Conservation (phyloP, 805 yeast species). For the Scheffersomyces coipomensis region DNA sequence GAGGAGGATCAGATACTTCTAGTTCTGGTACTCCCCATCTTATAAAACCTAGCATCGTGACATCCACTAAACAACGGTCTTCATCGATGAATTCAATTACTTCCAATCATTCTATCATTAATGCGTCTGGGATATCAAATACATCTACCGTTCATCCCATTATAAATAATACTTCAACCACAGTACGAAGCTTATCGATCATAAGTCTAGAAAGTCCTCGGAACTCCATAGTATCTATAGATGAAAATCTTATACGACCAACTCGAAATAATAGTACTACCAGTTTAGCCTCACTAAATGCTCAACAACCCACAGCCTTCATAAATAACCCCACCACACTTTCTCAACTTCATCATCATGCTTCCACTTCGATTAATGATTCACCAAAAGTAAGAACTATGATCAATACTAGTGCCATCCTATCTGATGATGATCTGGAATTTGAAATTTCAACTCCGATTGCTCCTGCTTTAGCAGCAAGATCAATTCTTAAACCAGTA, state of each 20-base stretch:
- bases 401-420: conserved; percentile 15
- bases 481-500: conserved; percentile 16
- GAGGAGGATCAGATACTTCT: conserved; percentile 62
- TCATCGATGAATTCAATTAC: conserved; percentile 31
- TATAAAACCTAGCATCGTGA: background rate
- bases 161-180: conserved; percentile 10
- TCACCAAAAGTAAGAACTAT: conserved; percentile 1
- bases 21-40: conserved; percentile 54
- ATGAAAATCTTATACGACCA: conserved; percentile 26
- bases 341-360: background rate
- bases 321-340: background rate
- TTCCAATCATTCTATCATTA: conserved; percentile 20
- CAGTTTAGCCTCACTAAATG: conserved; percentile 13
- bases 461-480: conserved; percentile 4
- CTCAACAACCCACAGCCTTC: conserved; percentile 1
- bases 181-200: conserved; percentile 33
- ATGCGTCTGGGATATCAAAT: background rate
- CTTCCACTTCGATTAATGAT: background rate
- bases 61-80: conserved; percentile 23
- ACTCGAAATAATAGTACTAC: conserved; percentile 34
- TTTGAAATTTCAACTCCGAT: conserved; percentile 14
- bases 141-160: background rate
- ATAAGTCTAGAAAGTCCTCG: conserved; percentile 39
- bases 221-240: conserved; percentile 39
- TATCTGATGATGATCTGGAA: conserved; percentile 40